Percentiles rank a stretch among this genome's conserved stretches.
Evolutionary conservation across 805 yeast species (phyloP).

Genomic region (Vanderwaltozyma verrucispora): DNA sequence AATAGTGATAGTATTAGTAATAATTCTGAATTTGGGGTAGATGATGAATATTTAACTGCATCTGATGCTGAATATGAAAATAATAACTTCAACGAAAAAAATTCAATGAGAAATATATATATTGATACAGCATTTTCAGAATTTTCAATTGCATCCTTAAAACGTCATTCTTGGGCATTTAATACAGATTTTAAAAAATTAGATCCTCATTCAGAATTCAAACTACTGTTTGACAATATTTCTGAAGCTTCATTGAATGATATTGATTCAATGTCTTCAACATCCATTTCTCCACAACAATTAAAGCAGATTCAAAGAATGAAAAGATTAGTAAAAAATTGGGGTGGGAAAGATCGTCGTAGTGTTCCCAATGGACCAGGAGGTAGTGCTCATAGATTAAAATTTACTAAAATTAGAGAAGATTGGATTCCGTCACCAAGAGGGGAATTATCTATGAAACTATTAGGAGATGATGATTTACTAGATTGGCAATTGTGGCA

Average conservation of each 20-base stretch:
- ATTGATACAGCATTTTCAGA: constrained; percentile 19
- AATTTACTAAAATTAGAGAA: constrained; percentile 62
- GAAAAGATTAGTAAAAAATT: constrained; percentile 51
- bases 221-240: constrained; percentile 58
- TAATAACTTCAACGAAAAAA: constrained; percentile 4
- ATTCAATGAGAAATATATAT: constrained; percentile 27
- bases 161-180: constrained; percentile 7
- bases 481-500: constrained; percentile 29
- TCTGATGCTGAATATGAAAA: constrained; percentile 23
- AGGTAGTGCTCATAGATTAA: constrained; percentile 47
- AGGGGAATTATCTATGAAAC: constrained; percentile 53
- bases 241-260: constrained; percentile 61
- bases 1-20: constrained; percentile 24
- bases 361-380: constrained; percentile 54
- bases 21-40: constrained; percentile 6
- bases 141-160: constrained; percentile 10
- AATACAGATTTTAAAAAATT: constrained; percentile 33
- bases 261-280: constrained; percentile 64
- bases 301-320: constrained; percentile 48
- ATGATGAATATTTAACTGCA: constrained; percentile 34
- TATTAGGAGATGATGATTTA: constrained; percentile 33
- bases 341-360: constrained; percentile 75
- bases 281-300: constrained; percentile 58
- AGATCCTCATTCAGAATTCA: constrained; percentile 71
- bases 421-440: constrained; percentile 68